These are phyloP conservation scores for Oehlia diaphana DNA, from an alignment of 192 early-diverging fungal species.

Conservation along the genomic window DNA sequence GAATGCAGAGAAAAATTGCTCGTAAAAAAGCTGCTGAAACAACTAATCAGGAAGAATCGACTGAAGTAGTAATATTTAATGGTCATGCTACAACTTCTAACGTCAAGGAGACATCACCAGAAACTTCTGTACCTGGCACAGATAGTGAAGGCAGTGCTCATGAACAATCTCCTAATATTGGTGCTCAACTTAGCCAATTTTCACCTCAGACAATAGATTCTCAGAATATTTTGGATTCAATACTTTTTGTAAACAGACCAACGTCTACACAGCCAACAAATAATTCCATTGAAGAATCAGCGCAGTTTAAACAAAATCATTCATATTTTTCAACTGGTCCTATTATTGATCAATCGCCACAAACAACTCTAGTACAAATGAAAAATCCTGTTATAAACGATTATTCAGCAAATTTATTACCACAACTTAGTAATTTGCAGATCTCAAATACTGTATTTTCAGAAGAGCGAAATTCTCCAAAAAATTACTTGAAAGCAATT, in stretches of 20 bases:
- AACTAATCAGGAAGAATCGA: not conserved
- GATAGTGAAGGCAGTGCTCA: slow-evolving; percentile 4
- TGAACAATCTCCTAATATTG: slow-evolving; percentile 3
- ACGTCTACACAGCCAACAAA: not conserved
- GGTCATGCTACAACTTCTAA: not conserved
- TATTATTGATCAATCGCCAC: not conserved
- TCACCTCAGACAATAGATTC: not conserved
- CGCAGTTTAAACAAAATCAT: not conserved
- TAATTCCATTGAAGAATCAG: too few relatives aligned
- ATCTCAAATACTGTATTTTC: not conserved
- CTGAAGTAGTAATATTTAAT: not conserved
- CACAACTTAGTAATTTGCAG: not conserved
- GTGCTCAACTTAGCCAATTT: not conserved
- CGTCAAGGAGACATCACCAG: not conserved
- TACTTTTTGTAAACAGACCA: not conserved
- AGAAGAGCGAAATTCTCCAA: not conserved
- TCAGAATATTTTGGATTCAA: not conserved
- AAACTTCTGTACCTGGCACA: slow-evolving; percentile 2
- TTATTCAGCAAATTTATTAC: not conserved
- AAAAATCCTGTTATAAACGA: not conserved
- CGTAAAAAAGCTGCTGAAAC: not conserved
- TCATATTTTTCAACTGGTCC: slow-evolving; percentile 6
- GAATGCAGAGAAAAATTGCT: slow-evolving; percentile 12
- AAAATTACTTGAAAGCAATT: not conserved
- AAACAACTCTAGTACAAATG: not conserved